Evolutionary conservation across 2,329 filamentous ascomycete genomes (phyloP).

Genomic region (Fusarium multiceps): DNA sequence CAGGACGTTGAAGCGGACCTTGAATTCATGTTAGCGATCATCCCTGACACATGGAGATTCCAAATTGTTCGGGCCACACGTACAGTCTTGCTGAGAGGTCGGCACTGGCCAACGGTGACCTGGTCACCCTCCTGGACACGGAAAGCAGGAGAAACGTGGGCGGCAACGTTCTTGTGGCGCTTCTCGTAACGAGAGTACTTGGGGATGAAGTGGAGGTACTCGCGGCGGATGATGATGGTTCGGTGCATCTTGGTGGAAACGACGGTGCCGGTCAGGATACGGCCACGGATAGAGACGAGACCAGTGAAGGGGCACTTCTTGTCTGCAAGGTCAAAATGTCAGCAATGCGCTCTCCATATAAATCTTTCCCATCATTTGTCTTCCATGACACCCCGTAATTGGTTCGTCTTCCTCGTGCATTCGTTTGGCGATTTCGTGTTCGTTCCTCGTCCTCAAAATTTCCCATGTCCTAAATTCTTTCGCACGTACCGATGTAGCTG

Average conservation of each 20-base stretch:
- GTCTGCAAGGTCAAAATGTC: conserved; percentile 68
- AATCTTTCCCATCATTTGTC: not conserved
- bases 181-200: conserved; percentile 99
- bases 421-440: conserved; percentile 3
- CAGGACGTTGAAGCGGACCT: conserved; percentile 99
- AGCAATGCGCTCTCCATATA: conserved; percentile 33
- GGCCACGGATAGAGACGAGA: conserved; percentile 98
- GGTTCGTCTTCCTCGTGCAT: not conserved
- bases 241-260: conserved; percentile 99
- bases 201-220: conserved; percentile 99
- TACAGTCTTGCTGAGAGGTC: conserved; percentile 99
- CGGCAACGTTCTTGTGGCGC: conserved; percentile 99
- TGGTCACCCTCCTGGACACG: conserved; percentile 99
- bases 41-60: not conserved
- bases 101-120: conserved; percentile 99
- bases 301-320: conserved; percentile 99
- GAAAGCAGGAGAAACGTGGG: conserved; percentile 99
- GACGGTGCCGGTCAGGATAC: conserved; percentile 99
- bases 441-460: conserved; percentile 5
- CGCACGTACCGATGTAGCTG: conserved; percentile 94
- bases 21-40: conserved; percentile 41
- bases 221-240: conserved; percentile 98
- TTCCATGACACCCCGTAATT: not conserved
- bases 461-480: conserved; percentile 27
- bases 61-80: conserved; percentile 55